These are phyloP conservation scores for Chlorella sp. DNA, from an alignment of 139 green algal genomes.

Conservation along the genomic window DNA sequence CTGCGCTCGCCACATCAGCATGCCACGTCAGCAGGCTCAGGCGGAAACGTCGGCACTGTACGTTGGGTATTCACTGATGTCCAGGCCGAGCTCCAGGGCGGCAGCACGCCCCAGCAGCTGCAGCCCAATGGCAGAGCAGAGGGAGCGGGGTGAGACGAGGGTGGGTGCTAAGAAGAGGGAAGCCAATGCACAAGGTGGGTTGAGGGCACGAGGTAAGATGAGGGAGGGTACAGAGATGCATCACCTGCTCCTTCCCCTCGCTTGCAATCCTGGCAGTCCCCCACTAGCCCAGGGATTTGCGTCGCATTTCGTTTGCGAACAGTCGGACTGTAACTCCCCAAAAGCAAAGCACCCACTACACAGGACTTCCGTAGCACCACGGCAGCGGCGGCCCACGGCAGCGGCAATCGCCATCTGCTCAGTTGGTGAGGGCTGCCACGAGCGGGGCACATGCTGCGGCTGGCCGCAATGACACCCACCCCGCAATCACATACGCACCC, in stretches of 20 bases:
- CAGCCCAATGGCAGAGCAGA: background rate
- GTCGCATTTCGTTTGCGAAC: too few species aligned
- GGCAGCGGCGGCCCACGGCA: background rate
- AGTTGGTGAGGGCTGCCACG: too few species aligned
- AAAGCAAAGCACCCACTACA: too few species aligned
- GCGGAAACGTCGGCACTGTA: background rate
- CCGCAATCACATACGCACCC: background rate
- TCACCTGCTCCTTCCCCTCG: too few species aligned
- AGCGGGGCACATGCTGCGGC: background rate
- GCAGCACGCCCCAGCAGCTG: background rate
- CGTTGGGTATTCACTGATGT: background rate
- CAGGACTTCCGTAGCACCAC: background rate
- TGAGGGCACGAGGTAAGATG: background rate
- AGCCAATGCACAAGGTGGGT: too few species aligned
- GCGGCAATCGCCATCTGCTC: too few species aligned
- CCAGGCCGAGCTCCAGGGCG: conserved; percentile 9
- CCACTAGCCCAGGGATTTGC: too few species aligned
- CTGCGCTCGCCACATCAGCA: too few species aligned
- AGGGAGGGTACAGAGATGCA: too few species aligned
- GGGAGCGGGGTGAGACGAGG: background rate
- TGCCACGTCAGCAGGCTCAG: background rate
- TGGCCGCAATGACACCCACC: background rate
- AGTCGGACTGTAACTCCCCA: too few species aligned
- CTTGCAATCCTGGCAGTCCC: too few species aligned
- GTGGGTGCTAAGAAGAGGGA: background rate